Evolutionary conservation across 192 early-diverging fungal species (phyloP), one percentile per base, ranked within the genome.

Genomic region (Phlyctochytrium bullatum): DNA sequence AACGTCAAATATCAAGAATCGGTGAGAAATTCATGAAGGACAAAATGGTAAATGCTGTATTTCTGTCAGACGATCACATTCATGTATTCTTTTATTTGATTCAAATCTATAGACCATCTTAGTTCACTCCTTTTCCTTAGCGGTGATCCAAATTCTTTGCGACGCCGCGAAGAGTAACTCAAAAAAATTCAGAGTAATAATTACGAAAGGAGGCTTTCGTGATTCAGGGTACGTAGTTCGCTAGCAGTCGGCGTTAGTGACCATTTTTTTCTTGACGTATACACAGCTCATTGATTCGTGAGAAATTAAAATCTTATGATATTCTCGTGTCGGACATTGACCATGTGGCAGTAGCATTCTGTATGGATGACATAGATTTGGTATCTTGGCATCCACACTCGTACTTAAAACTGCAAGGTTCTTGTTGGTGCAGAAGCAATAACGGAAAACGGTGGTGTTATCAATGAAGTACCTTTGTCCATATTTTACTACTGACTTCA

Each of bases 401-500:
- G 40, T 47, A 20, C 20, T 47, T 47, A 14, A 47, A 47, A 47
- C 40, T 47, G 6, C 40, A 47, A 47, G 40, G 92, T 98, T 20
- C 83, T 99, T 68, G 95, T 94, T 30, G 97, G 97, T 23, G 97
- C 97, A 6, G 97, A 99, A 76, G 97, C 94, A 33, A 95, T 99
- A 3, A 93, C 95, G 0, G 92, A 96, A 76, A 99, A 94, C 73
- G 97, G 97, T 28, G 97, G 97, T 0, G 71, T 99, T 35, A 92
- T 99, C 75, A 99, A 99, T 76, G 89, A 93, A 69, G 86, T 86
- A 71, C 40, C 57, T 53, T 3, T 27, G 33, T 75, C 10, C 56
- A 64, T 53, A 24, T 34, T 77, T 30, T 71, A 31, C 54, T 30
- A 20, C 61, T 34, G n/a, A 36, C 33, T 68, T 33, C 59, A 20